Evolutionary conservation across 2,329 filamentous ascomycete species (phyloP).

Genomic region (Xylariaceae sp.): DNA sequence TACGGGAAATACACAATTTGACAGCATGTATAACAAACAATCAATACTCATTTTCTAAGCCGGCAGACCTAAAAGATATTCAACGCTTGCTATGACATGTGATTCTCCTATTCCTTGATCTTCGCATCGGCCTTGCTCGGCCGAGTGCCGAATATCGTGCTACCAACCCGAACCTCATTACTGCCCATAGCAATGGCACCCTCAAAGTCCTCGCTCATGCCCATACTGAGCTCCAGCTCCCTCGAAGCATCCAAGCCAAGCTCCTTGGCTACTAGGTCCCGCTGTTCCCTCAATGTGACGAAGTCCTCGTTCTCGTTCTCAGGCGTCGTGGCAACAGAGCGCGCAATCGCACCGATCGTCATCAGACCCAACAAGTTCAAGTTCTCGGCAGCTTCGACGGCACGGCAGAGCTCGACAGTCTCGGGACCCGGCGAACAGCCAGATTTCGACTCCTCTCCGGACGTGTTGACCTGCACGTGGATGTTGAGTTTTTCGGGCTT

Average conservation of each 20-base stretch:
- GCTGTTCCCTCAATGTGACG: slow-evolving; percentile 57
- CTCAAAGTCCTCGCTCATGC: slow-evolving; percentile 97
- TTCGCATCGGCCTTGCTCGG: slow-evolving; percentile 75
- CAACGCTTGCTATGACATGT: background rate
- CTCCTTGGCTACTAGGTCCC: slow-evolving; percentile 63
- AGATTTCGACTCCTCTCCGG: slow-evolving; percentile 78
- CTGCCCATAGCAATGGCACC: slow-evolving; percentile 79
- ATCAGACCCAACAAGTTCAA: slow-evolving; percentile 78
- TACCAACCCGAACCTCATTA: slow-evolving; percentile 84
- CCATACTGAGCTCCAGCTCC: slow-evolving; percentile 87
- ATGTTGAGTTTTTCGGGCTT: slow-evolving; percentile 53
- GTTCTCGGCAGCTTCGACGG: slow-evolving; percentile 59
- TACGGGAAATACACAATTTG: too few species aligned
- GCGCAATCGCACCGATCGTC: slow-evolving; percentile 94
- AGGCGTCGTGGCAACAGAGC: slow-evolving; percentile 65
- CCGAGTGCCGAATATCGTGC: slow-evolving; percentile 84
- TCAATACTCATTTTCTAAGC: background rate
- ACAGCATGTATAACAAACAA: too few species aligned
- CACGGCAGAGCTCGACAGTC: slow-evolving; percentile 58
- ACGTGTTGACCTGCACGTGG: slow-evolving; percentile 94
- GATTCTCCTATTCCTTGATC: slow-evolving; percentile 38
- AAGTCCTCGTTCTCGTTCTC: slow-evolving; percentile 95
- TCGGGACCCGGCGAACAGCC: slow-evolving; percentile 66
- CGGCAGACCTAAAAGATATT: background rate
- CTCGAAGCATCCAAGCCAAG: slow-evolving; percentile 44